A percentile compares a stretch with the other conserved stretches of the same genome.
Evolutionary conservation across 148 eudicot species (phyloP).

Genomic region (Rhododendron henanense): DNA sequence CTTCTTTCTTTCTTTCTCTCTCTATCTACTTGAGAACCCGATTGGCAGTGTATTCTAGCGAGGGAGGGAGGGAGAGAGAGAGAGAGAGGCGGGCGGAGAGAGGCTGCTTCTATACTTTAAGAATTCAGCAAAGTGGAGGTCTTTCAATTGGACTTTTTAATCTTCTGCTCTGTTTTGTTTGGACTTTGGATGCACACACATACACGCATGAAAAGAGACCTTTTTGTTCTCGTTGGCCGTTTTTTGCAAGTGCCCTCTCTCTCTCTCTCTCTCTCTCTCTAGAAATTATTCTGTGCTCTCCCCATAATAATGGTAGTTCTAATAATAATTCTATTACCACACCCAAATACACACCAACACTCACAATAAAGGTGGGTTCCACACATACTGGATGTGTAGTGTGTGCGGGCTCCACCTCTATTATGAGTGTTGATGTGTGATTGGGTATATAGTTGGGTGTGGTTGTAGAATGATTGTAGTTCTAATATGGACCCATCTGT

Average conservation of each 20-base stretch:
- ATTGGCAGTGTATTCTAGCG: background rate
- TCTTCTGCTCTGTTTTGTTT: background rate
- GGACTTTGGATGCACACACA: background rate
- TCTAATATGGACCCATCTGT: background rate
- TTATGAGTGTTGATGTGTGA: too few species aligned
- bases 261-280: background rate
- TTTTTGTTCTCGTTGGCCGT: background rate
- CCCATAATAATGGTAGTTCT: too few species aligned
- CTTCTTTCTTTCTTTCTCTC: background rate
- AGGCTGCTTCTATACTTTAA: background rate
- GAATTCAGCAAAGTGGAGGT: background rate
- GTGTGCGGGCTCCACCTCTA: too few species aligned
- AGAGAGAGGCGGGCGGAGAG: background rate
- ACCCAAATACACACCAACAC: too few species aligned
- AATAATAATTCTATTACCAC: too few species aligned
- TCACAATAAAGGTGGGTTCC: too few species aligned
- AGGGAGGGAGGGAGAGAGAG: background rate
- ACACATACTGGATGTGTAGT: too few species aligned
- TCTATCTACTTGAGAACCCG: background rate
- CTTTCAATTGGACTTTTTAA: slow-evolving; percentile 7
- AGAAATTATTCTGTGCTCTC: background rate
- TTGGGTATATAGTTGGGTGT: too few species aligned
- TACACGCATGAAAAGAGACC: slow-evolving; percentile 4
- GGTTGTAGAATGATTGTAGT: too few species aligned
- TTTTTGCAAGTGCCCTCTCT: background rate